Percentiles rank a stretch among this genome's conserved stretches.
Conservation (phyloP, 495 filamentous ascomycete species). For the Extremus antarcticus region DNA sequence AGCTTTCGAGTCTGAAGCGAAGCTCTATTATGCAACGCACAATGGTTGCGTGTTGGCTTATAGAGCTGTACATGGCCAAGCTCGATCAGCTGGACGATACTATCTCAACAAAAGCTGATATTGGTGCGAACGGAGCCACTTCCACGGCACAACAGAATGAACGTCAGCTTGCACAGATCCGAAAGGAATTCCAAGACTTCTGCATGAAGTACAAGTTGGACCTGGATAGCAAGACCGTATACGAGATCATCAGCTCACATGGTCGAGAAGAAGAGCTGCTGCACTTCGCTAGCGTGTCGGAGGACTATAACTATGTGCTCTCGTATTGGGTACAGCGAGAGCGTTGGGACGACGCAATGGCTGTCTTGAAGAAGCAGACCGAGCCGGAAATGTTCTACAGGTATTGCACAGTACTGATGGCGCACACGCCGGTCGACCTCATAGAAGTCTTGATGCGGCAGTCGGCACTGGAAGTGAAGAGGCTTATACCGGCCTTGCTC, state of each 20-base stretch:
- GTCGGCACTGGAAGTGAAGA: conserved; percentile 71
- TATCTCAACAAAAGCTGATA: conserved; percentile 77
- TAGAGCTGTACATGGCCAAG: conserved; percentile 96
- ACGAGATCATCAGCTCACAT: conserved; percentile 92
- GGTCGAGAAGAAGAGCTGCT: conserved; percentile 87
- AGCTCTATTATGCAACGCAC: conserved; percentile 78
- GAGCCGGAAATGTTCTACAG: conserved; percentile 90
- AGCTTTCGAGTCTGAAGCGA: conserved; percentile 73
- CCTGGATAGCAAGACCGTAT: conserved; percentile 81
- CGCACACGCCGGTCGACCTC: conserved; percentile 66
- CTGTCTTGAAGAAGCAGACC: conserved; percentile 81
- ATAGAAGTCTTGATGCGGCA: conserved; percentile 93
- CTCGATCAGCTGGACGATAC: conserved; percentile 90
- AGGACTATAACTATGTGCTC: conserved; percentile 89
- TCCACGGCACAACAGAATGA: conserved; percentile 44
- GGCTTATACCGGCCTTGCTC: conserved; percentile 81
- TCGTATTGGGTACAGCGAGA: conserved; percentile 97
- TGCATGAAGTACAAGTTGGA: conserved; percentile 71
- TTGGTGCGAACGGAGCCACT: conserved; percentile 50
- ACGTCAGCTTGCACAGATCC: conserved; percentile 56
- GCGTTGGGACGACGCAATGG: conserved; percentile 80
- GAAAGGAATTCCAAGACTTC: conserved; percentile 79
- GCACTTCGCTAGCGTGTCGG: conserved; percentile 73
- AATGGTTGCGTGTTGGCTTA: conserved; percentile 91
- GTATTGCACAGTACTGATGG: conserved; percentile 93